Conservation (phyloP, 306 rosid species). For the Carpinus fangiana region DNA sequence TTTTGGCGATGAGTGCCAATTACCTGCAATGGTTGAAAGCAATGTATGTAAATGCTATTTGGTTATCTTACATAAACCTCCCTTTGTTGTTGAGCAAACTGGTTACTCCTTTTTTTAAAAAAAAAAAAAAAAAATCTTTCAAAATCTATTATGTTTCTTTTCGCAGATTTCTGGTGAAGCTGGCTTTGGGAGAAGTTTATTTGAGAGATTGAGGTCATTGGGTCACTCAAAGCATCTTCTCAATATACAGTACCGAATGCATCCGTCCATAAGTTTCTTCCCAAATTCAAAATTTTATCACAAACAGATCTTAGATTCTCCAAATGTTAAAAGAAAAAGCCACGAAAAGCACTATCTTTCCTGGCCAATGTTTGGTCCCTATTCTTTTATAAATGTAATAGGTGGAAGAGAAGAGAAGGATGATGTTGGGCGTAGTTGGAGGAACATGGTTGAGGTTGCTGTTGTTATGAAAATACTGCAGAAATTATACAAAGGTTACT, state of each 20-base stretch:
- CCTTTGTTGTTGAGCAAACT: background rate
- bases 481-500: constrained; percentile 56
- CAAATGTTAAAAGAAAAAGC: constrained; percentile 45
- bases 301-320: constrained; percentile 53
- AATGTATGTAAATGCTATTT: constrained; percentile 38
- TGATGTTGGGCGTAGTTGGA: constrained; percentile 66
- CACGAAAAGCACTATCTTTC: constrained; percentile 53
- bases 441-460: constrained; percentile 70
- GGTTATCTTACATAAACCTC: too few species aligned
- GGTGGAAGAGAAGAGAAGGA: constrained; percentile 73
- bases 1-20: constrained; percentile 77
- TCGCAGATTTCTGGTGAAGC: constrained; percentile 51
- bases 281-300: constrained; percentile 62
- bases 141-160: background rate
- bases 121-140: too few species aligned
- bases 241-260: constrained; percentile 76
- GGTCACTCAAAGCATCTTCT: constrained; percentile 58
- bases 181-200: constrained; percentile 77
- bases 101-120: rapidly evolving
- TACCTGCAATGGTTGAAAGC: constrained; percentile 74
- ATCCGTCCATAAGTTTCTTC: constrained; percentile 70
- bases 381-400: constrained; percentile 66
- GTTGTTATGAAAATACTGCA: constrained; percentile 50
- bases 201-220: constrained; percentile 54
- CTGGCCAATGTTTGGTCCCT: constrained; percentile 66